A percentile compares a stretch with the other conserved stretches of the same genome.
Conservation (phyloP, 805 yeast genomes). For the Kazachstania martiniae region DNA sequence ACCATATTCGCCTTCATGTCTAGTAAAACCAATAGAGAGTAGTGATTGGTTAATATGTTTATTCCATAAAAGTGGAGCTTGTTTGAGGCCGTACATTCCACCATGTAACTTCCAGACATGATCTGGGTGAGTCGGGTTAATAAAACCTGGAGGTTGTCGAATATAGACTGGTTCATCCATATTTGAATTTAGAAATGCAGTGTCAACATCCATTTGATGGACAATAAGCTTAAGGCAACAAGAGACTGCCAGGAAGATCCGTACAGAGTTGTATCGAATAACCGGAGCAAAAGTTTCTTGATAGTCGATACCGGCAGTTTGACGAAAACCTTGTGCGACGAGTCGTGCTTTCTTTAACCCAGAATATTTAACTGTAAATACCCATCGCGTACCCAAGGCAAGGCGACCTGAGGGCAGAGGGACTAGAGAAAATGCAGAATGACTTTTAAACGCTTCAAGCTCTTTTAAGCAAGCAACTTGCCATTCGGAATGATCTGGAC, state of each 20-base stretch:
- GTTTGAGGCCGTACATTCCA: conserved; percentile 5
- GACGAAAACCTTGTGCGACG: conserved; percentile 19
- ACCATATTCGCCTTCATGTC: conserved; percentile 1
- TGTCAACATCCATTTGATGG: conserved; percentile 15
- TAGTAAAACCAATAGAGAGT: conserved; percentile 15
- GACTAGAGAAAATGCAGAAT: conserved; percentile 4
- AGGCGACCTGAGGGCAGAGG: conserved; percentile 3
- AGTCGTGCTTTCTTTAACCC: conserved; percentile 15
- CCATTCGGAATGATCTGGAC: conserved; percentile 1
- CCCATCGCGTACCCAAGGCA: conserved; percentile 10
- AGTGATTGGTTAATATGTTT: conserved; percentile 22
- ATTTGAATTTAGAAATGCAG: conserved; percentile 6
- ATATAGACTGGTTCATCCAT: conserved; percentile 1
- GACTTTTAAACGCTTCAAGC: conserved; percentile 1
- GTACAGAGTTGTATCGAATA: conserved; percentile 10
- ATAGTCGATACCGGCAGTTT: conserved; percentile 16
- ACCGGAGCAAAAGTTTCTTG: conserved; percentile 20
- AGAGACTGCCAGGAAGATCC: conserved; percentile 4
- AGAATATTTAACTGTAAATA: conserved; percentile 8
- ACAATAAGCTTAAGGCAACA: background rate
- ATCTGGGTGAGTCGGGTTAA: background rate
- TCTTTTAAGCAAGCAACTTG: conserved; percentile 2
- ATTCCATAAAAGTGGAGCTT: conserved; percentile 18
- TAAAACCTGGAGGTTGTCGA: conserved; percentile 2
- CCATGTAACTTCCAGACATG: conserved; percentile 3